Evolutionary conservation across 495 filamentous ascomycete species (phyloP).

Genomic region (Podospora tetraspora): DNA sequence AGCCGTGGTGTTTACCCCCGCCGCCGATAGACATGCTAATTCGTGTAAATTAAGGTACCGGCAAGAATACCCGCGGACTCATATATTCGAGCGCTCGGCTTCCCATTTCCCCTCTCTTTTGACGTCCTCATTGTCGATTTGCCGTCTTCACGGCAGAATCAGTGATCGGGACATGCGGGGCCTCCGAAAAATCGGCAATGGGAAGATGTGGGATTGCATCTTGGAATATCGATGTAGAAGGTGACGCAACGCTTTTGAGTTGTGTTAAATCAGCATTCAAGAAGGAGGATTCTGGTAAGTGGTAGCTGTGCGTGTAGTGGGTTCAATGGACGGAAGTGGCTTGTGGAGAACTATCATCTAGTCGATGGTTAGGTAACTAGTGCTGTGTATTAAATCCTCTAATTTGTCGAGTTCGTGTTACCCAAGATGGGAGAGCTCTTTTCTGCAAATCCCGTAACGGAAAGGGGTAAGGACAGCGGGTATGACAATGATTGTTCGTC

Average conservation of each 20-base stretch:
- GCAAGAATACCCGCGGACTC: neutral
- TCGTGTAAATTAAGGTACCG: slow-evolving; percentile 4
- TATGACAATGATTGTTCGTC: no score
- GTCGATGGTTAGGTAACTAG: no score
- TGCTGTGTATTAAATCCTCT: no score
- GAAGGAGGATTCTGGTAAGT: neutral
- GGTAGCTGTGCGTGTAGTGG: neutral
- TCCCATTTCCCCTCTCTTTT: neutral
- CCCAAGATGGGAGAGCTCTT: no score
- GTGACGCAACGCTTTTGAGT: neutral
- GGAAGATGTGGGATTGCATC: neutral
- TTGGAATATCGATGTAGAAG: neutral
- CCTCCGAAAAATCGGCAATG: neutral
- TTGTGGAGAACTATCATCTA: no score
- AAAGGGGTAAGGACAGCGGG: no score
- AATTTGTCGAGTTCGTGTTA: no score
- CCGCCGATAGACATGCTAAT: neutral
- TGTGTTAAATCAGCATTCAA: neutral
- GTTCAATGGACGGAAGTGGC: no score
- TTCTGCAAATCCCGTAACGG: no score
- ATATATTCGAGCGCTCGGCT: neutral
- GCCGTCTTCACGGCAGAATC: neutral
- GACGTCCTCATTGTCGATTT: neutral
- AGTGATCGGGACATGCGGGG: neutral
- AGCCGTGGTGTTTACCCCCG: slow-evolving; percentile 4